phyloP scores from a whole-genome alignment of 176 grass and related monocot genomes.

The Oryza coarctata region DNA sequence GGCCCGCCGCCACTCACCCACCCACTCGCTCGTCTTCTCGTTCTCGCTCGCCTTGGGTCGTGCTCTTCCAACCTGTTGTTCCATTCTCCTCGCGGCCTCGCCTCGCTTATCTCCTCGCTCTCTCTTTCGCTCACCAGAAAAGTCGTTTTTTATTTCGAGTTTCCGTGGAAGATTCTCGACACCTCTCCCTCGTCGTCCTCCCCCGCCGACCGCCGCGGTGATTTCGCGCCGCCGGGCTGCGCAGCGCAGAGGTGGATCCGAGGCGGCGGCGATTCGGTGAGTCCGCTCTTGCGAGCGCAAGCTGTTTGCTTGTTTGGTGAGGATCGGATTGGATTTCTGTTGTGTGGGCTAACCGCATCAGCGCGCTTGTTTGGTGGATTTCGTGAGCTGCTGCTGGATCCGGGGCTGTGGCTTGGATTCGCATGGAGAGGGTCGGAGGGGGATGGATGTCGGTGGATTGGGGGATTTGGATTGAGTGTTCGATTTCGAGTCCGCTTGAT shows the following conservation, averaged over 20 bases:
- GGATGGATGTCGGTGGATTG: background rate
- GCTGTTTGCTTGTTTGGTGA: background rate
- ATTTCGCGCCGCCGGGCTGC: no score
- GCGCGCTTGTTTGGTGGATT: background rate
- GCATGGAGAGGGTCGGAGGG: no score
- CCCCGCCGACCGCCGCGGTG: background rate
- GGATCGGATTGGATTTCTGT: background rate
- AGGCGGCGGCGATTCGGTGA: slow-evolving; percentile 37
- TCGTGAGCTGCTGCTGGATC: background rate
- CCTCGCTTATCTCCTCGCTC: background rate
- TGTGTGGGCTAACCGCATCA: background rate
- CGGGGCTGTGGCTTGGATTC: background rate
- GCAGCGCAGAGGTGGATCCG: background rate
- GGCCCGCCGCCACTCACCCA: background rate
- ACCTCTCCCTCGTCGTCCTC: background rate
- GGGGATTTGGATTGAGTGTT: background rate
- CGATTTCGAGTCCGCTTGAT: slow-evolving; percentile 16
- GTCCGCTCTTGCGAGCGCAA: background rate
- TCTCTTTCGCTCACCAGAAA: background rate
- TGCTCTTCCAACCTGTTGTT: background rate
- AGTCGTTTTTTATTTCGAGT: background rate
- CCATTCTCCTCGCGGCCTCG: background rate
- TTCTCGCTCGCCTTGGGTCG: background rate
- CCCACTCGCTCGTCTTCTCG: background rate
- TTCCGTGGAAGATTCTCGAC: background rate